Conservation (phyloP, 805 yeast species). For the Zygosaccharomyces gambellarensis region DNA sequence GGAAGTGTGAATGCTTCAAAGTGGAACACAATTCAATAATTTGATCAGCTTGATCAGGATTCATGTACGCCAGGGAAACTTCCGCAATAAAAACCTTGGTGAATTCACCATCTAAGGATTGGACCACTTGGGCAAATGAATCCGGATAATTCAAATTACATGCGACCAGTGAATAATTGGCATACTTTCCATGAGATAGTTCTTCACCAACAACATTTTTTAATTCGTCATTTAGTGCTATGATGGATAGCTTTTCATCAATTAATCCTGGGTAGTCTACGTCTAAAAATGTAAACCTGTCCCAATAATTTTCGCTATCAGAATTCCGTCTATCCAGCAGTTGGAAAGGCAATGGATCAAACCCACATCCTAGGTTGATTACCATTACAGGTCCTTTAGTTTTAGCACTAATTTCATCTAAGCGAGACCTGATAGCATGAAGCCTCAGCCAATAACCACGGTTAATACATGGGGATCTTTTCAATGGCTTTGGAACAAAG, state of each 20-base stretch:
- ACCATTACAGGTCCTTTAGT: constrained; percentile 38
- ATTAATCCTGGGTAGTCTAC: constrained; percentile 73
- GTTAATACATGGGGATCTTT: constrained; percentile 76
- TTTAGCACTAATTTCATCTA: constrained; percentile 43
- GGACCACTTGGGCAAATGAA: constrained; percentile 33
- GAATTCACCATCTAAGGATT: constrained; percentile 21
- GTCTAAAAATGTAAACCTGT: constrained; percentile 53
- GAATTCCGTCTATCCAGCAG: constrained; percentile 35
- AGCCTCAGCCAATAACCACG: constrained; percentile 81
- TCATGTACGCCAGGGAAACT: constrained; percentile 79
- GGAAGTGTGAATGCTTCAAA: constrained; percentile 51
- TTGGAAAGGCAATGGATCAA: constrained; percentile 57
- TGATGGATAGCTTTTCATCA: constrained; percentile 48
- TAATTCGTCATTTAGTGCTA: constrained; percentile 46
- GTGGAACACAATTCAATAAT: constrained; percentile 46
- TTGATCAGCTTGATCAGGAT: constrained; percentile 57
- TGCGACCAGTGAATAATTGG: constrained; percentile 42
- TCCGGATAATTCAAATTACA: constrained; percentile 56
- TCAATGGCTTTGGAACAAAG: constrained; percentile 53
- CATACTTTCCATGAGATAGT: constrained; percentile 22
- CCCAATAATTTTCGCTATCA: constrained; percentile 28
- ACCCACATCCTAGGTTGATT: constrained; percentile 78
- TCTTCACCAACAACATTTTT: constrained; percentile 40
- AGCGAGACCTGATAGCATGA: constrained; percentile 55
- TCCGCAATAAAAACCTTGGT: constrained; percentile 68